A percentile compares a stretch with the other conserved stretches of the same genome.
Conservation (phyloP, 2,329 filamentous ascomycete genomes). For the Cladophialophora immunda region DNA sequence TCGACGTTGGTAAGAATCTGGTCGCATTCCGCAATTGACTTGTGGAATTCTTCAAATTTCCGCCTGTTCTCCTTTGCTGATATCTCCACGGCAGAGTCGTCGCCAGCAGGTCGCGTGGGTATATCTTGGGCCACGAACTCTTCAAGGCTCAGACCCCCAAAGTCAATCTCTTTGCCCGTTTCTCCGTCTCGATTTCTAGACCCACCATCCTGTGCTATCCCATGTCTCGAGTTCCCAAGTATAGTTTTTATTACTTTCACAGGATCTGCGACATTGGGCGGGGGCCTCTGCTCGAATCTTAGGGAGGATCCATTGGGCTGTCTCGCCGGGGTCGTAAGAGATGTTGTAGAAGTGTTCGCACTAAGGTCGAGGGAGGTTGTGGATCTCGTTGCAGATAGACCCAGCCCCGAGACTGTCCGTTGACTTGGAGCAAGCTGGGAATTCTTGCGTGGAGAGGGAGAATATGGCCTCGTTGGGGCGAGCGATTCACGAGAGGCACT, state of each 20-base stretch:
- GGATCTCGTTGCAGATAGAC: constrained; percentile 71
- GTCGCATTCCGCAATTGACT: constrained; percentile 86
- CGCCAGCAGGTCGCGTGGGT: constrained; percentile 66
- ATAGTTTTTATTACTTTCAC: constrained; percentile 73
- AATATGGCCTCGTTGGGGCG: constrained; percentile 73
- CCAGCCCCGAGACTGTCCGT: constrained; percentile 66
- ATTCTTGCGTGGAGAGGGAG: constrained; percentile 74
- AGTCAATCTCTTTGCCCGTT: constrained; percentile 72
- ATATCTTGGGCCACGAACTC: constrained; percentile 66
- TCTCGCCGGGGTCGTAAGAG: constrained; percentile 72
- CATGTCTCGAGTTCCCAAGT: constrained; percentile 47
- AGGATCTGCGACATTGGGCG: constrained; percentile 70
- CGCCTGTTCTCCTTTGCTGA: constrained; percentile 76
- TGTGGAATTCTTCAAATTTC: constrained; percentile 89
- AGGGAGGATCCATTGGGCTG: constrained; percentile 73
- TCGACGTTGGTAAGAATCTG: constrained; percentile 93
- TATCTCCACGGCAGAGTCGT: constrained; percentile 71
- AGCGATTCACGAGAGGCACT: constrained; percentile 64
- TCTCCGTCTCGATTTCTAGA: constrained; percentile 20
- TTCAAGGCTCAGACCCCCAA: constrained; percentile 77
- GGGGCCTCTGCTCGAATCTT: constrained; percentile 65
- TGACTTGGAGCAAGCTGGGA: constrained; percentile 73
- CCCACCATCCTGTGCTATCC: constrained; percentile 29
- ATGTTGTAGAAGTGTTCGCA: constrained; percentile 78
- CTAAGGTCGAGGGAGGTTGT: constrained; percentile 77